These are phyloP conservation scores for Zymoseptoria brevis DNA, from an alignment of 2,329 filamentous ascomycete genomes.

Conservation along the genomic window DNA sequence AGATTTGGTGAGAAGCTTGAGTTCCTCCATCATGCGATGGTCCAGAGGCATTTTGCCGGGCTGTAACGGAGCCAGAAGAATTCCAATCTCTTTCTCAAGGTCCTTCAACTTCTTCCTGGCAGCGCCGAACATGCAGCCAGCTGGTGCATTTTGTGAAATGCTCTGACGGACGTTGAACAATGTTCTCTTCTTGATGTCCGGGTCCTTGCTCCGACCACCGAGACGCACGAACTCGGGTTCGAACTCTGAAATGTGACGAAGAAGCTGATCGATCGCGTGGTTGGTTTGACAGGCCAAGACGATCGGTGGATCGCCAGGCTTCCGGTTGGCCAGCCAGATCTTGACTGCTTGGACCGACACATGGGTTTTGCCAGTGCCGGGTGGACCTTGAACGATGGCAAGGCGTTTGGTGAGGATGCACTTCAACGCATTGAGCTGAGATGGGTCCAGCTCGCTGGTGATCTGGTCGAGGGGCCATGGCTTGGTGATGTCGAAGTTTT, in stretches of 20 bases:
- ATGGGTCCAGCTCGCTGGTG: conserved; percentile 53
- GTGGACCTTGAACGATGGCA: conserved; percentile 76
- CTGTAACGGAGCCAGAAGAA: conserved; percentile 39
- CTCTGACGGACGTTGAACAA: conserved; percentile 53
- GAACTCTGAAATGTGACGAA: conserved; percentile 55
- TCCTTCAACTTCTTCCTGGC: conserved; percentile 38
- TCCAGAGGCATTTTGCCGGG: conserved; percentile 41
- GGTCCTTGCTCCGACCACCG: conserved; percentile 62
- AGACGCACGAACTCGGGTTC: conserved; percentile 57
- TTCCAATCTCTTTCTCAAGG: conserved; percentile 35
- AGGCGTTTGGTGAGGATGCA: conserved; percentile 64
- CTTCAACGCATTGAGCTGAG: conserved; percentile 61
- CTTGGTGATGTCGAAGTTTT: conserved; percentile 47
- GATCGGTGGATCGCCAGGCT: conserved; percentile 54
- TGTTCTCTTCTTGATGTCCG: conserved; percentile 51
- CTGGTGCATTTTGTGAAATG: conserved; percentile 27
- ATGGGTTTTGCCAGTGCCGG: conserved; percentile 72
- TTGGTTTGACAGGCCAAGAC: conserved; percentile 83
- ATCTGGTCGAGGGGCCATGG: conserved; percentile 44
- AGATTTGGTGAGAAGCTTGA: conserved; percentile 51
- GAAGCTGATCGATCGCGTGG: conserved; percentile 77
- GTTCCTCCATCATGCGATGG: conserved; percentile 45
- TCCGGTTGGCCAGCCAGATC: conserved; percentile 54
- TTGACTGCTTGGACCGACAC: conserved; percentile 67
- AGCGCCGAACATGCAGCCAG: conserved; percentile 34